Percentiles rank a stretch among this genome's conserved stretches.
phyloP scores from a whole-genome alignment of 352 stramenopile genomes.

The Phytophthora agathidicida region DNA sequence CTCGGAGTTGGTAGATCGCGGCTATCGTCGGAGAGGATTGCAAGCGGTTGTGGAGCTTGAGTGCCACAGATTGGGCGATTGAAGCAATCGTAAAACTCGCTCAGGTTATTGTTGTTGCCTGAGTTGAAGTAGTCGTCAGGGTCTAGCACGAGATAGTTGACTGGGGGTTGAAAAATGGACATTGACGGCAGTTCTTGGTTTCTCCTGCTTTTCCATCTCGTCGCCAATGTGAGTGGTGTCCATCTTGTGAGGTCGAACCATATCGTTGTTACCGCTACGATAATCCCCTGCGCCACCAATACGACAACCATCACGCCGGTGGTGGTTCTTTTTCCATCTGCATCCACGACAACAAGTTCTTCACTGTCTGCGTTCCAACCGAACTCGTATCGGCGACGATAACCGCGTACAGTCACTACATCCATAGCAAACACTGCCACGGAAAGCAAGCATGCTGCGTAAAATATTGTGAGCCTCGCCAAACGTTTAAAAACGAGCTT shows the following conservation, averaged over 20 bases:
- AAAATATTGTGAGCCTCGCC: conserved; percentile 10
- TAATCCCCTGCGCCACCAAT: conserved; percentile 10
- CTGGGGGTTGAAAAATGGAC: conserved; percentile 1
- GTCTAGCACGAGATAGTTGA: conserved; percentile 36
- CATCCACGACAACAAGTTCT: background rate
- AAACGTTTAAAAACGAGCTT: conserved; percentile 37
- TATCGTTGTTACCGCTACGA: conserved; percentile 16
- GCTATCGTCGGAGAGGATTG: conserved; percentile 24
- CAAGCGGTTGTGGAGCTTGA: conserved; percentile 10
- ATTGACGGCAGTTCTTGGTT: conserved; percentile 1
- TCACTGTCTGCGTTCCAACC: background rate
- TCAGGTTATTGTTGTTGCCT: conserved; percentile 10
- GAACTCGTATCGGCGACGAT: conserved; percentile 23
- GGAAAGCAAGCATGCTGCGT: conserved; percentile 20
- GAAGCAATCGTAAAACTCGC: conserved; percentile 32
- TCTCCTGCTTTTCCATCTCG: background rate
- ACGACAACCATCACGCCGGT: conserved; percentile 1
- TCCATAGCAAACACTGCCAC: conserved; percentile 26
- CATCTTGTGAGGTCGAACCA: conserved; percentile 39
- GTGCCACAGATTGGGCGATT: conserved; percentile 30
- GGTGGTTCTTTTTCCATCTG: conserved; percentile 5
- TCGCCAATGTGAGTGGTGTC: conserved; percentile 16
- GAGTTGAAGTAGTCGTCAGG: conserved; percentile 20
- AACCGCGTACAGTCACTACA: conserved; percentile 23
- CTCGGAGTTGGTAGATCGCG: conserved; percentile 12